Base-by-base conservation (phyloP, 106 monocot genomes). In the Narthecium ossifragum region DNA sequence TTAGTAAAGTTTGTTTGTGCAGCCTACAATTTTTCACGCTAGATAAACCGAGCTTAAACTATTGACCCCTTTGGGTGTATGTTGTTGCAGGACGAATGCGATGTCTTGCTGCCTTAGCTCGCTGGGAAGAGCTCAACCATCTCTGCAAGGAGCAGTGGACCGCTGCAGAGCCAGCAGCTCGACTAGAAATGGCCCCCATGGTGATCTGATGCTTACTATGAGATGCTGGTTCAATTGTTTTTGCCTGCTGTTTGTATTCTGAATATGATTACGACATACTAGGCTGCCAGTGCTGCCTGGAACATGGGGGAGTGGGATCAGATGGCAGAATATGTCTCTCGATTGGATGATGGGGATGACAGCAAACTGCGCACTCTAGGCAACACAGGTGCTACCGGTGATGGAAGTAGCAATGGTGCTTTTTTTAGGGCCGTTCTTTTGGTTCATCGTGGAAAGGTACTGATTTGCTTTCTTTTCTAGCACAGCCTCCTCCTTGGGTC, bases 261-360 rank as follows among this genome's bases (percentile, higher is more conserved):
- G n/a, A n/a, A n/a, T n/a, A n/a, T 27, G 14, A 26, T 32, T 30
- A 36, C 0, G 5, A 40, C 30, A 61, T 66, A 59, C 27, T 71
- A 98, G 98, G 98, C 98, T 78, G 98, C 98, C 66, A 80, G 30
- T 79, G 86, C 91, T 77, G 91, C 98, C 34, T 98, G 98, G 98
- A 87, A 88, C 57, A 91, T 98, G 98, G 98, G 98, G 33, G 98
- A 98, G 55, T 98, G 98, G 98, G 87, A 98, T 77, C 98, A 98
- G 40, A 98, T 98, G 98, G 63, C 87, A 39, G 98, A 98, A 67
- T 98, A 98, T 79, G 98, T 98, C 67, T 85, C 84, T 51, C 70
- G 76, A 24, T 68, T 98, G 52, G 98, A 98, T 70, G 91, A 91
- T 70, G 98, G 91, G 30, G 91, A 98, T 70, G 98, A 98, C 63